phyloP scores from a whole-genome alignment of 73 alveolate species.

The Paraurostyla sp. region DNA sequence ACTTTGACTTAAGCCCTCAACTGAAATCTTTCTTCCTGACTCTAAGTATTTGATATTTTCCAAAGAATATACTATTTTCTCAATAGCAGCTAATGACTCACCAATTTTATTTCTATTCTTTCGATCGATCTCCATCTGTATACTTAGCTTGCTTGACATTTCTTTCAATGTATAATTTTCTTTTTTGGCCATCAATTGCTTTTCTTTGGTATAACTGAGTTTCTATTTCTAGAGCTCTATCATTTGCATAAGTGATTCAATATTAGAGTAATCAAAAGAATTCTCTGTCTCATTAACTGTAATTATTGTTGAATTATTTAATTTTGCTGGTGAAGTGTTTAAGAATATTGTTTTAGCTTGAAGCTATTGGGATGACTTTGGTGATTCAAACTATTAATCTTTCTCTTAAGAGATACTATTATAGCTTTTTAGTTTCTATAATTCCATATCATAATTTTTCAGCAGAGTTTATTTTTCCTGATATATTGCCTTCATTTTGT shows the following conservation, averaged over 20 bases:
- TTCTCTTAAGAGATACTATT: neutral
- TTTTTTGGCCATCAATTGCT: neutral
- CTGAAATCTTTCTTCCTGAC: constrained; percentile 34
- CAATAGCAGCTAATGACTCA: constrained; percentile 29
- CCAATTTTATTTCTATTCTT: neutral
- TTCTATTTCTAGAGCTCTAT: neutral
- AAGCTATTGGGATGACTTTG: neutral
- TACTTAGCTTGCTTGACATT: constrained; percentile 1
- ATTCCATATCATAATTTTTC: neutral
- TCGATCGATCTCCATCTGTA: neutral
- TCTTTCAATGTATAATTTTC: neutral
- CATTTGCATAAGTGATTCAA: neutral
- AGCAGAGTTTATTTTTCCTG: neutral
- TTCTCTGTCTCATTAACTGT: neutral
- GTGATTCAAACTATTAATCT: neutral
- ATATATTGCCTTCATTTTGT: neutral
- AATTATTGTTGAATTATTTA: neutral
- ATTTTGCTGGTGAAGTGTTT: neutral
- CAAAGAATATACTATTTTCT: neutral
- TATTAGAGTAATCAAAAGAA: neutral
- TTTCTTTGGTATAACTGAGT: neutral
- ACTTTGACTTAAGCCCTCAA: constrained; percentile 7
- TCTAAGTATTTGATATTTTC: constrained; percentile 22
- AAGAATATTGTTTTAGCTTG: neutral
- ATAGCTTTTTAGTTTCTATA: neutral